These are phyloP conservation scores for Mangifera indica DNA, from an alignment of 345 rosid genomes.

Conservation along the genomic window DNA sequence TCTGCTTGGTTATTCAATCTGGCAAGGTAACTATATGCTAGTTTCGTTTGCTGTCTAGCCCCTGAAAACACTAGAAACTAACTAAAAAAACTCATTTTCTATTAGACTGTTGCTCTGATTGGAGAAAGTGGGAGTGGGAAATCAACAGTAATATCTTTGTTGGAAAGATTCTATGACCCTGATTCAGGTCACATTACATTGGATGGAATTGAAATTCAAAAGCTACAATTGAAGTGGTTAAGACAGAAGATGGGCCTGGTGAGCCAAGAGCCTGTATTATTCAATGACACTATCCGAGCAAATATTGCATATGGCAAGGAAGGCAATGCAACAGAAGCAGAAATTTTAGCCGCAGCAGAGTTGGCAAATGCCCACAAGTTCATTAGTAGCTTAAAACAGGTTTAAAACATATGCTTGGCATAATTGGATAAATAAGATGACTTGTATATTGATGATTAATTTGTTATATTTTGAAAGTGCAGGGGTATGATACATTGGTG, in stretches of 20 bases:
- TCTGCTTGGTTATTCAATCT: slow-evolving; percentile 52
- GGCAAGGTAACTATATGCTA: slow-evolving; percentile 47
- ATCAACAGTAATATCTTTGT: slow-evolving; percentile 56
- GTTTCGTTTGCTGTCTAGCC: not conserved
- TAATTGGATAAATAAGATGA: too few relatives aligned
- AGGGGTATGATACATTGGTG: slow-evolving; percentile 69
- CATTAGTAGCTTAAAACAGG: slow-evolving; percentile 57
- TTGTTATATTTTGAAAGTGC: not conserved
- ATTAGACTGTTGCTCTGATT: slow-evolving; percentile 67
- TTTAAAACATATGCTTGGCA: slow-evolving; percentile 6
- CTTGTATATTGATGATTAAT: not conserved
- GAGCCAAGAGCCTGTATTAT: slow-evolving; percentile 65
- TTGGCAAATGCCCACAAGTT: slow-evolving; percentile 69
- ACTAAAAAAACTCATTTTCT: not conserved
- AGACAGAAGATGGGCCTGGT: slow-evolving; percentile 77
- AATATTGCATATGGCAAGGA: slow-evolving; percentile 77
- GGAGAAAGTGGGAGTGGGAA: slow-evolving; percentile 87
- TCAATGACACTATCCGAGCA: slow-evolving; percentile 59
- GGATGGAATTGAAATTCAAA: slow-evolving; percentile 62
- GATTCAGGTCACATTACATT: slow-evolving; percentile 59
- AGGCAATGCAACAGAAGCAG: slow-evolving; percentile 50
- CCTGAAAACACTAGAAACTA: not conserved
- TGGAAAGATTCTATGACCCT: slow-evolving; percentile 69
- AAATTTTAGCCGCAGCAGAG: slow-evolving; percentile 61
- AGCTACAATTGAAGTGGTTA: slow-evolving; percentile 58